A percentile compares a stretch with the other conserved stretches of the same genome.
These are phyloP conservation scores for Colletotrichum limetticola DNA, from an alignment of 2,329 filamentous ascomycete species.

Conservation along the genomic window DNA sequence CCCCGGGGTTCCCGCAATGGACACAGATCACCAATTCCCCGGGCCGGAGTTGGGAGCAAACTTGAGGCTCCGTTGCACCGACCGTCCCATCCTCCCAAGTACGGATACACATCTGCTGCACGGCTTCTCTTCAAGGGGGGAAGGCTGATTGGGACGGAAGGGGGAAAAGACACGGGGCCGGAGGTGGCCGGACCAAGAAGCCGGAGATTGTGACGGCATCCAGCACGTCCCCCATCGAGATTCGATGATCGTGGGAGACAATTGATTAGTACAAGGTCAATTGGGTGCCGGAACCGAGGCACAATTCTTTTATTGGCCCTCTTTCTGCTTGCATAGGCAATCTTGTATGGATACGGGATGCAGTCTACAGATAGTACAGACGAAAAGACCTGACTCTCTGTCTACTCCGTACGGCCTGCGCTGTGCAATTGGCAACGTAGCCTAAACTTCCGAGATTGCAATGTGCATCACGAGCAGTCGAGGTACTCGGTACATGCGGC, in stretches of 20 bases:
- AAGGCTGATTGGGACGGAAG: neutral
- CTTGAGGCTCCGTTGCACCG: slow-evolving; percentile 13
- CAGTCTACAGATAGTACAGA: neutral
- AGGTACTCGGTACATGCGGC: slow-evolving; percentile 31
- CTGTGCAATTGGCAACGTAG: slow-evolving; percentile 31
- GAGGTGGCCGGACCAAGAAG: slow-evolving; percentile 16
- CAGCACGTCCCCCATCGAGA: neutral
- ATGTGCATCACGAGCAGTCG: slow-evolving; percentile 21
- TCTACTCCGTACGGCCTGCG: neutral
- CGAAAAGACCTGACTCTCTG: slow-evolving; percentile 8
- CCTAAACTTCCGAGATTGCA: slow-evolving; percentile 34
- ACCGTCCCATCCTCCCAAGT: slow-evolving; percentile 12
- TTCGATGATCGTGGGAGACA: neutral
- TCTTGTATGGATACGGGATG: neutral
- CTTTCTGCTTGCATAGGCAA: neutral
- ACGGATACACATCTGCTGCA: neutral
- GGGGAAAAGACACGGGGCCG: slow-evolving; percentile 23
- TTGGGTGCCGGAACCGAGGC: slow-evolving; percentile 29
- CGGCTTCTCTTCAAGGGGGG: neutral
- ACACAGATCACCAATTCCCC: neutral
- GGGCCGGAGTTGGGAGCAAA: slow-evolving; percentile 12
- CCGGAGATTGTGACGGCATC: slow-evolving; percentile 30
- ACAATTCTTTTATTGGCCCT: slow-evolving; percentile 24
- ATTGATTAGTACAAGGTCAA: slow-evolving; percentile 9
- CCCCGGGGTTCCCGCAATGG: neutral